A percentile compares a stretch with the other conserved stretches of the same genome.
These are phyloP conservation scores for Chaetomiaceae sp. DNA, from an alignment of 2,329 filamentous ascomycete species.

Conservation along the genomic window DNA sequence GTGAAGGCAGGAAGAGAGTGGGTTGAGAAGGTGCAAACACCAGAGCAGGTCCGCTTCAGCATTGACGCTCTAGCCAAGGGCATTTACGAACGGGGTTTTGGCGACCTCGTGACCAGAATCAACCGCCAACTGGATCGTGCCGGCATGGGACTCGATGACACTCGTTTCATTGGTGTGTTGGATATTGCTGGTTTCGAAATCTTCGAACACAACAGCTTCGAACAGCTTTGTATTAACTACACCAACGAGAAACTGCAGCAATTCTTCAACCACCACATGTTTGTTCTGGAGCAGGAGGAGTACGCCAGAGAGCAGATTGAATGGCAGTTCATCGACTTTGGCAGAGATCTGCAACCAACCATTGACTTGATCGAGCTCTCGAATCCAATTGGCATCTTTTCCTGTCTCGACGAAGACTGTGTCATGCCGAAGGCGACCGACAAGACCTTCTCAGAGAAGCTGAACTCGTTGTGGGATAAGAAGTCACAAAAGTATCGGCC, in stretches of 20 bases:
- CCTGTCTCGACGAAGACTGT: slow-evolving; percentile 93
- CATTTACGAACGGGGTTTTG: slow-evolving; percentile 95
- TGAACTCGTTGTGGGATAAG: slow-evolving; percentile 95
- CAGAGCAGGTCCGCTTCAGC: slow-evolving; percentile 86
- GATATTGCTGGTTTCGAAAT: slow-evolving; percentile 99
- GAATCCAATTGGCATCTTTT: slow-evolving; percentile 98
- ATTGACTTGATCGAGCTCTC: slow-evolving; percentile 95
- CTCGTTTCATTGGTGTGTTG: slow-evolving; percentile 92
- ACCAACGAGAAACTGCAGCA: slow-evolving; percentile 99
- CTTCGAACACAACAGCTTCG: slow-evolving; percentile 97
- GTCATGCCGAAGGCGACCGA: slow-evolving; percentile 99
- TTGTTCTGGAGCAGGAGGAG: slow-evolving; percentile 96
- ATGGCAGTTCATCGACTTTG: slow-evolving; percentile 99
- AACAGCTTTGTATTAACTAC: slow-evolving; percentile 99
- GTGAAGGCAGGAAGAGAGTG: slow-evolving; percentile 96
- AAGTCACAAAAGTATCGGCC: slow-evolving; percentile 91
- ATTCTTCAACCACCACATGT: slow-evolving; percentile 99
- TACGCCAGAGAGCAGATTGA: slow-evolving; percentile 97
- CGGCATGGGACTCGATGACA: slow-evolving; percentile 77
- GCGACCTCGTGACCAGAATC: slow-evolving; percentile 85
- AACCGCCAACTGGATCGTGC: slow-evolving; percentile 88
- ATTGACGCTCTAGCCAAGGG: slow-evolving; percentile 92
- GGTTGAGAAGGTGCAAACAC: slow-evolving; percentile 98
- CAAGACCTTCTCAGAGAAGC: slow-evolving; percentile 92
- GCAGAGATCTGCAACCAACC: slow-evolving; percentile 91